These are phyloP conservation scores for Rubia tinctorum DNA, from an alignment of 305 asterid species.

Conservation along the genomic window DNA sequence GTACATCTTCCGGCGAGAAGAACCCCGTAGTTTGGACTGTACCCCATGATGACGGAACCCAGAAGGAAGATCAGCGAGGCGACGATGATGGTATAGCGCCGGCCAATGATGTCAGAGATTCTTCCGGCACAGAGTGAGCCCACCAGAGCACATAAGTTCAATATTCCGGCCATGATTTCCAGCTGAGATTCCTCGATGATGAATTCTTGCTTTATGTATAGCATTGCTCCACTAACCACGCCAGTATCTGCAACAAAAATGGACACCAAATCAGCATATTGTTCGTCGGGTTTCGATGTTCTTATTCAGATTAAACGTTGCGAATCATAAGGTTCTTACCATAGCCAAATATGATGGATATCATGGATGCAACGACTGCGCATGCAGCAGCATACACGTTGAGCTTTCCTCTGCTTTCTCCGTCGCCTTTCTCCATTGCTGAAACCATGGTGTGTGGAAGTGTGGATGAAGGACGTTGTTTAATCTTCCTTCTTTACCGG, in stretches of 20 bases:
- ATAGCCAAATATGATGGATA: slow-evolving; percentile 71
- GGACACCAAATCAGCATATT: not conserved
- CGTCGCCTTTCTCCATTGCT: slow-evolving; percentile 29
- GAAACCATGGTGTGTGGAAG: not conserved
- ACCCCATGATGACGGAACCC: slow-evolving; percentile 73
- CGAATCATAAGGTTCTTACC: slow-evolving; percentile 25
- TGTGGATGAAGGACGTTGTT: not conserved
- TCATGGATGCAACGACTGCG: slow-evolving; percentile 65
- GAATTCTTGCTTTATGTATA: slow-evolving; percentile 67
- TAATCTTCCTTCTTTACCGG: not conserved
- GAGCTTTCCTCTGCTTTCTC: slow-evolving; percentile 24
- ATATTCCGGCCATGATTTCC: slow-evolving; percentile 61
- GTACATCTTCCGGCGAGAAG: slow-evolving; percentile 53
- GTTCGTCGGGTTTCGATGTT: no score
- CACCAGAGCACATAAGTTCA: slow-evolving; percentile 60
- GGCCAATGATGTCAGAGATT: slow-evolving; percentile 62
- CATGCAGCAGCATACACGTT: slow-evolving; percentile 62
- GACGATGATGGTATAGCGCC: slow-evolving; percentile 50
- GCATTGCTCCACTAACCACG: slow-evolving; percentile 87
- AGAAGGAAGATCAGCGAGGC: slow-evolving; percentile 63
- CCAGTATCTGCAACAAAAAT: slow-evolving; percentile 59
- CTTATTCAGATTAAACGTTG: not conserved
- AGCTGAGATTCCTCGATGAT: slow-evolving; percentile 41
- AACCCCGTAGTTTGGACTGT: slow-evolving; percentile 48
- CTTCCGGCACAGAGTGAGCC: slow-evolving; percentile 77